Conservation (phyloP, 192 early-diverging fungal genomes). For the Rhizophagus prolifer region DNA sequence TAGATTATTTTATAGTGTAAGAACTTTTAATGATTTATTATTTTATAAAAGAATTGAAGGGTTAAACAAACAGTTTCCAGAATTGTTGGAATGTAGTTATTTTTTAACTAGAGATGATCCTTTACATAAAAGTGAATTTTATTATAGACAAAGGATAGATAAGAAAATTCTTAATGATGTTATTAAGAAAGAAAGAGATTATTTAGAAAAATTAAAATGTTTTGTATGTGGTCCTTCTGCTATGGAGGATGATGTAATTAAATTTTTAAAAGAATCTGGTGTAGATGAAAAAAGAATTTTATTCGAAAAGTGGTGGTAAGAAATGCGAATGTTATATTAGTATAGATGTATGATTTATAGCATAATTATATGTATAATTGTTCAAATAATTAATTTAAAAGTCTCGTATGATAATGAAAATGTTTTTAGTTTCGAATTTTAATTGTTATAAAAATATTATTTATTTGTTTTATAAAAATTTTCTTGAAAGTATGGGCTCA, state of each 20-base stretch:
- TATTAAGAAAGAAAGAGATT: not conserved
- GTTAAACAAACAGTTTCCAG: not conserved
- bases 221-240: slow-evolving; percentile 32
- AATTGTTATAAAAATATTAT: no score
- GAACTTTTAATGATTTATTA: slow-evolving; percentile 19
- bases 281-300: slow-evolving; percentile 13
- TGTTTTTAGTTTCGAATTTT: no score
- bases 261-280: slow-evolving; percentile 21
- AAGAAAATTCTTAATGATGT: not conserved
- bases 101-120: slow-evolving; percentile 21
- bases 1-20: slow-evolving; percentile 27
- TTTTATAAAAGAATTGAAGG: slow-evolving; percentile 28
- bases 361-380: no score
- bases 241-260: slow-evolving; percentile 28
- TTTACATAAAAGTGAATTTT: not conserved
- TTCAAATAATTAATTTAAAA: no score
- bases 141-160: slow-evolving; percentile 13
- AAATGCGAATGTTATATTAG: no score
- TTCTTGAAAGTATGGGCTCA: no score
- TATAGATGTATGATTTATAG: no score
- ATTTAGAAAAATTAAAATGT: slow-evolving; percentile 11
- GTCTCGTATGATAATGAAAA: no score
- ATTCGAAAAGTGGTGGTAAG: slow-evolving; percentile 32
- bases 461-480: no score
- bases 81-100: slow-evolving; percentile 20